Base-by-base conservation (phyloP, 768 basidiomycete species). In the Lactarius sanguifluus region DNA sequence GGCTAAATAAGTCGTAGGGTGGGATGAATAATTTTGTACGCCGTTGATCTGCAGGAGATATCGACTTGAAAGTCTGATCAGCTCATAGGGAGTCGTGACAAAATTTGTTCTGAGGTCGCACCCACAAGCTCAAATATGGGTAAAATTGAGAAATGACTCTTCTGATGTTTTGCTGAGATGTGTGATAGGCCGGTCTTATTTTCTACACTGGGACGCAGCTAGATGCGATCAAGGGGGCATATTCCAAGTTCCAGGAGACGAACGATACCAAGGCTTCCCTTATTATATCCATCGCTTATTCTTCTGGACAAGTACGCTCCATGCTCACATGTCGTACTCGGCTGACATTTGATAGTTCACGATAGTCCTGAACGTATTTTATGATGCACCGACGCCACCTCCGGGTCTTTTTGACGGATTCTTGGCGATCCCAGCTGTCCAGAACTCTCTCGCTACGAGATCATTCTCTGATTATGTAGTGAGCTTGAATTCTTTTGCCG, bases 321-420 rank as follows among this genome's bases (percentile, higher is more conserved):
- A 52, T 15, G 6, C 13, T 2, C 25, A 16, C 25, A 5, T 52
- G 4, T 25, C 25, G 13, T 52, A 52, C 50, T 34, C 25, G 25
- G 50, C 50, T 52, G 13, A 52, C 50, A 15, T 52, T 15, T 25
- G 25, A 25, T 52, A 52, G 50, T 25, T 52, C 13, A 2, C 2
- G 13, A 25, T 25, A 52, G 1, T 7, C 15, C 23, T 52, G 23
- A n/a, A 57, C 9, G 2, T 63, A 13, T 72, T 70, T 32, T 72
- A 72, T 58, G 69, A 72, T 45, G 69, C 57, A 1, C 71, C 72
- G 2, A 63, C 64, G 2, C 66, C 69, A 10, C 62, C 69, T 4
- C 54, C 32, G 0, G 69, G 67, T 8, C 45, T 67, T 1, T 72
- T 73, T 38, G 71, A 72, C 12, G 71, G 64, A n/a, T 62, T 72